These are phyloP conservation scores for Claviceps cyperi DNA, from an alignment of 2,329 filamentous ascomycete genomes.

Conservation along the genomic window DNA sequence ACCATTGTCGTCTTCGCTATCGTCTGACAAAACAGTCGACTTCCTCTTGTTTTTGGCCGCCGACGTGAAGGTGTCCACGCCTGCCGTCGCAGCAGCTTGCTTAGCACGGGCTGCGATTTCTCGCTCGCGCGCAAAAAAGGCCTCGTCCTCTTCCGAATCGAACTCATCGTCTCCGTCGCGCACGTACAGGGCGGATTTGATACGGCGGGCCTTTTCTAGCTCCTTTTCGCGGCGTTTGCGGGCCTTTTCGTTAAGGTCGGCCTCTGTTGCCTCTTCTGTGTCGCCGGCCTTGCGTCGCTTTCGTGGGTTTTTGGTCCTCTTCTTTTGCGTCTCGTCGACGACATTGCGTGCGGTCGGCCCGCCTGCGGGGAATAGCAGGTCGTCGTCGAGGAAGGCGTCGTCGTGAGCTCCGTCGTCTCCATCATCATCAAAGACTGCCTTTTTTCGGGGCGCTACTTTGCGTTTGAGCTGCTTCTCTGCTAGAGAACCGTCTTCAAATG, in stretches of 20 bases:
- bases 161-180: slow-evolving; percentile 76
- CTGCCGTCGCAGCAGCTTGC: slow-evolving; percentile 17
- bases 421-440: slow-evolving; percentile 56
- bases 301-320: slow-evolving; percentile 29
- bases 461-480: slow-evolving; percentile 70
- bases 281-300: slow-evolving; percentile 34
- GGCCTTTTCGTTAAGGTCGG: slow-evolving; percentile 50
- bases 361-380: slow-evolving; percentile 53
- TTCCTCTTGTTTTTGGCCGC: slow-evolving; percentile 17
- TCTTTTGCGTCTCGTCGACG: slow-evolving; percentile 40
- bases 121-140: slow-evolving; percentile 64
- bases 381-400: slow-evolving; percentile 24
- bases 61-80: slow-evolving; percentile 2
- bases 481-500: slow-evolving; percentile 58
- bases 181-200: slow-evolving; percentile 76
- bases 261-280: slow-evolving; percentile 37
- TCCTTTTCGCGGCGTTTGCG: slow-evolving; percentile 51
- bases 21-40: slow-evolving; percentile 11
- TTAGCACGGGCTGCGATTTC: slow-evolving; percentile 40
- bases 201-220: slow-evolving; percentile 59
- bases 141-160: slow-evolving; percentile 54
- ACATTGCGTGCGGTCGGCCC: slow-evolving; percentile 45
- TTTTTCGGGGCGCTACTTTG: slow-evolving; percentile 42
- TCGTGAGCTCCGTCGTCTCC: slow-evolving; percentile 30
- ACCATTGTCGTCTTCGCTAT: slow-evolving; percentile 6